Base-by-base conservation (phyloP, 495 filamentous ascomycete genomes). In the Barbatosphaeria neglecta region DNA sequence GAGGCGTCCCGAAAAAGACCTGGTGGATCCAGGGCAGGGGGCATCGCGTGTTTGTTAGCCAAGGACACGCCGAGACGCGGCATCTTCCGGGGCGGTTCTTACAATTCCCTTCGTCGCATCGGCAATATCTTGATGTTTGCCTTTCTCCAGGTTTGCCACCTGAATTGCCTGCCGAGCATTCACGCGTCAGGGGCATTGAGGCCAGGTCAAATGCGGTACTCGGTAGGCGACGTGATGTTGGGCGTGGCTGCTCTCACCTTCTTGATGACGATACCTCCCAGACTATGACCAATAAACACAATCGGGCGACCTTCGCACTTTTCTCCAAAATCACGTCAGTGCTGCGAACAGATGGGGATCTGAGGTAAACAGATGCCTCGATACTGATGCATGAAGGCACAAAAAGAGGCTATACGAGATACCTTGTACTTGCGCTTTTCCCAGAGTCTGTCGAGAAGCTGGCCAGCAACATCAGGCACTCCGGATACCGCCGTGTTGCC, bases 401-500 rank as follows among this genome's bases (percentile, higher is more conserved):
- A n/a, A n/a, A n/a, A n/a, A n/a, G n/a, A n/a, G n/a, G n/a, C n/a
- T n/a, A n/a, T 31, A 2, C 28, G 15, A 6, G 28, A 13, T 31
- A 31, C 28, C 28, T 31, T 25, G 9, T 25, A 6, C 28, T 2
- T 13, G 28, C 28, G 28, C 11, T 31, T 4, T 11, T 38, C 16
- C 16, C 28, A 4, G 24, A 51, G 43, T n/a, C 9, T 11, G 5
- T 15, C 0, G 7, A 51, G 15, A 22, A 51, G 44, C 20, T 15
- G 6, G 4, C 16, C 10, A 6, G 49, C 49, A 27, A 18, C 47
- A 18, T 25, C 75, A 41, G 75, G 71, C 31, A 84, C 68, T 20
- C 70, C 72, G 48, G 79, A 76, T 24, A 68, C 73, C 6, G 49
- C 46, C 4, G 38, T 51, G 37, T 37, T 72, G 43, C 75, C 77